phyloP scores from a whole-genome alignment of 495 filamentous ascomycete species.

The Bombardia bombarda region DNA sequence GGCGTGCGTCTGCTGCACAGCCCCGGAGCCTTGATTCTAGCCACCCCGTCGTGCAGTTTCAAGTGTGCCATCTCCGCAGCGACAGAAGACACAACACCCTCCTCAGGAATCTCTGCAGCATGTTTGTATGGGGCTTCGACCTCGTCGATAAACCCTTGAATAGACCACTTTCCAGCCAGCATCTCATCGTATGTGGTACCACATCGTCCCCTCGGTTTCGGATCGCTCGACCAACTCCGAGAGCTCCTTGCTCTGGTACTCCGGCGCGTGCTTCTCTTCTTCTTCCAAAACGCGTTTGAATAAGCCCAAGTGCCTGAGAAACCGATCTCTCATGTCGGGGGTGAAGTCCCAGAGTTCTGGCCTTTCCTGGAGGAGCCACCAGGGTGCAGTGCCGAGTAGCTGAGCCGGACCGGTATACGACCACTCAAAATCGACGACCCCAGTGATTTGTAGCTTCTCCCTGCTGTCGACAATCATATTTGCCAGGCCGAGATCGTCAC shows the following conservation, averaged over 20 bases:
- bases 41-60: too few relatives aligned
- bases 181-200: conserved; percentile 64
- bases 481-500: background rate
- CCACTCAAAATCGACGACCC: background rate
- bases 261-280: background rate
- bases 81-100: too few relatives aligned
- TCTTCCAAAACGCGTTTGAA: background rate
- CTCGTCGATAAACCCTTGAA: conserved; percentile 31
- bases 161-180: conserved; percentile 76
- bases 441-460: background rate
- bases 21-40: too few relatives aligned
- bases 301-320: background rate
- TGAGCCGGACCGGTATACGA: background rate
- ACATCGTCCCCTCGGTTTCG: background rate
- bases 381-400: background rate
- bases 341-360: background rate
- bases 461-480: background rate
- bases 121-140: background rate
- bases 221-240: background rate
- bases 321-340: background rate
- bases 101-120: background rate
- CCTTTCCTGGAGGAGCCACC: conserved; percentile 1
- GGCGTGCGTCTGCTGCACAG: too few relatives aligned
- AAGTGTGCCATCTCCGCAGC: too few relatives aligned
- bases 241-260: background rate